phyloP scores from a whole-genome alignment of 768 basidiomycete genomes.

The Amanita pallidorosea region DNA sequence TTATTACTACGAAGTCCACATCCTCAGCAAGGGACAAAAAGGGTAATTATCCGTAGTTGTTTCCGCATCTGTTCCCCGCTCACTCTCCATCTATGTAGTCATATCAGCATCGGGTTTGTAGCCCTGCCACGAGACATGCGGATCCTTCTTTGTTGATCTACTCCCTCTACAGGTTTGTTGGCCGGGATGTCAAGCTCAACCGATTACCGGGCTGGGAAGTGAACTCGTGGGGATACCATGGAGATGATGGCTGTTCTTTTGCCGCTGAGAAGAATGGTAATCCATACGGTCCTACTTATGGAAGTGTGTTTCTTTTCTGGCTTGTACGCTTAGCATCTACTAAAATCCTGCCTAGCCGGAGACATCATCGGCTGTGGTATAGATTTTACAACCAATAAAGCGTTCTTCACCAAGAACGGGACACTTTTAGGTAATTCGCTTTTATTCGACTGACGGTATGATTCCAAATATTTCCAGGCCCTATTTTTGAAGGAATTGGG shows the following conservation, averaged over 20 bases:
- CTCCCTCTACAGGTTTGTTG: slow-evolving; percentile 44
- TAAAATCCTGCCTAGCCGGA: slow-evolving; percentile 38
- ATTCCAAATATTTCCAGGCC: slow-evolving; percentile 28
- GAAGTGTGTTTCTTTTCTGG: slow-evolving; percentile 41
- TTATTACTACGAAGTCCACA: slow-evolving; percentile 89
- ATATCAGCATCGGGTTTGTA: slow-evolving; percentile 72
- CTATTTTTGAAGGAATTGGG: slow-evolving; percentile 64
- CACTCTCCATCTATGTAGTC: slow-evolving; percentile 29
- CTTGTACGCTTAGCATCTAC: neutral
- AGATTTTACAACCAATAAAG: slow-evolving; percentile 70
- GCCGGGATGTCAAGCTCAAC: slow-evolving; percentile 49
- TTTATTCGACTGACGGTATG: neutral
- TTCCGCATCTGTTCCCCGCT: slow-evolving; percentile 6
- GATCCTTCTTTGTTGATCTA: slow-evolving; percentile 5
- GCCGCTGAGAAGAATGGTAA: slow-evolving; percentile 63
- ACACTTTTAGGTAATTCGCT: slow-evolving; percentile 43
- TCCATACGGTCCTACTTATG: slow-evolving; percentile 70
- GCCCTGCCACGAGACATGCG: neutral
- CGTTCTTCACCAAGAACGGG: slow-evolving; percentile 90
- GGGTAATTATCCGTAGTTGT: slow-evolving; percentile 38
- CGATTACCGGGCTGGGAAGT: slow-evolving; percentile 82
- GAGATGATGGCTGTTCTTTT: slow-evolving; percentile 78
- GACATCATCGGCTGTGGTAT: slow-evolving; percentile 90
- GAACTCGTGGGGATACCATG: slow-evolving; percentile 87
- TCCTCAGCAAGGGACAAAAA: slow-evolving; percentile 69